Percentiles rank a stretch among this genome's conserved stretches.
Evolutionary conservation across 1,139 yeast species (phyloP).

Genomic region (Yamadazyma dendronema): DNA sequence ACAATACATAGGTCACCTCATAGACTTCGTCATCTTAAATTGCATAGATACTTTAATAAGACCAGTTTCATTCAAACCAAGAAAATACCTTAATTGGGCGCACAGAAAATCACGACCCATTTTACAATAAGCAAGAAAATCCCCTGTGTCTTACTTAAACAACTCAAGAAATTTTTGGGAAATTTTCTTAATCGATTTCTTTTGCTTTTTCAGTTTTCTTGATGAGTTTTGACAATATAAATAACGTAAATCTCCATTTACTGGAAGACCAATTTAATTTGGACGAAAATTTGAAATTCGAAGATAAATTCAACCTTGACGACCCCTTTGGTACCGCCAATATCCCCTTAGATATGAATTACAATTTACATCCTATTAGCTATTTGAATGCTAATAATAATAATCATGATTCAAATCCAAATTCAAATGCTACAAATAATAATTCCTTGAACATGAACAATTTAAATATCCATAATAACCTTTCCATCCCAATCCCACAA

Average conservation of each 20-base stretch:
- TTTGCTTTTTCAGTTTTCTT: neutral
- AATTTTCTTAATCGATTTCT: neutral
- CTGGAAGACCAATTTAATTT: constrained; percentile 7
- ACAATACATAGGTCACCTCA: too few species aligned
- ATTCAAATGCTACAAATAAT: constrained; percentile 29
- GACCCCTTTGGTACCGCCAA: constrained; percentile 3
- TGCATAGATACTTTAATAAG: neutral
- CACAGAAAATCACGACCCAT: neutral
- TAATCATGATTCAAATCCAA: constrained; percentile 16
- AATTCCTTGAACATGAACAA: constrained; percentile 9
- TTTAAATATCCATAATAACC: constrained; percentile 12
- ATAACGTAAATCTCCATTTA: constrained; percentile 9
- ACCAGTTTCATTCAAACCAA: neutral
- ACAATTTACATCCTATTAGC: constrained; percentile 45
- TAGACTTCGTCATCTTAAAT: neutral
- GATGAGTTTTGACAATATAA: constrained; percentile 8
- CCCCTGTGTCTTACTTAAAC: neutral
- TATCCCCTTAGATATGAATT: constrained; percentile 28
- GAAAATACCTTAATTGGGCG: neutral
- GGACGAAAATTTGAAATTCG: constrained; percentile 7
- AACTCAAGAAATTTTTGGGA: constrained; percentile 1
- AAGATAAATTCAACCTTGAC: constrained; percentile 8
- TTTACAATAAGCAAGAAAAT: constrained; percentile 1
- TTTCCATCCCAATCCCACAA: constrained; percentile 12
- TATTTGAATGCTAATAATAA: constrained; percentile 42